phyloP scores from a whole-genome alignment of 225 moss, liverwort and hornwort species.

The Sphagnum contortum region DNA sequence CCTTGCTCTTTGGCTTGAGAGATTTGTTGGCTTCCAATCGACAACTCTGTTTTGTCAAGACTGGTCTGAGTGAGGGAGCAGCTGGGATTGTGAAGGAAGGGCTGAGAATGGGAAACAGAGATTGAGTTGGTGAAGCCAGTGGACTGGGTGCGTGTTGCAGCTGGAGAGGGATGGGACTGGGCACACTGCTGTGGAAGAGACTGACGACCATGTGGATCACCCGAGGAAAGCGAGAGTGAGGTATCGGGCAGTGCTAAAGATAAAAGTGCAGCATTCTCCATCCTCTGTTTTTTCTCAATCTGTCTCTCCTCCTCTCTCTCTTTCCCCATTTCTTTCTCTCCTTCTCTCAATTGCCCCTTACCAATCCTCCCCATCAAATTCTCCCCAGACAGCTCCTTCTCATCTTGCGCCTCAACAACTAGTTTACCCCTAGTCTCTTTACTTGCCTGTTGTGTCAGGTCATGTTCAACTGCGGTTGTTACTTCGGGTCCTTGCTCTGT shows the following conservation, averaged over 20 bases:
- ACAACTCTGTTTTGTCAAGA: conserved; percentile 77
- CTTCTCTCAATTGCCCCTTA: conserved; percentile 45
- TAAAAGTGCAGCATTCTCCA: conserved; percentile 71
- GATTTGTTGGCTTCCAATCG: conserved; percentile 80
- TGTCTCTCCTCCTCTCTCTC: conserved; percentile 58
- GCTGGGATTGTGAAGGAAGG: conserved; percentile 86
- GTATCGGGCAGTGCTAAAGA: conserved; percentile 89
- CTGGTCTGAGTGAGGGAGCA: conserved; percentile 88
- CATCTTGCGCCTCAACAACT: conserved; percentile 8
- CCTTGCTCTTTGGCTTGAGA: conserved; percentile 61
- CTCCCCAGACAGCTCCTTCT: conserved; percentile 11
- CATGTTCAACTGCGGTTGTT: conserved; percentile 28
- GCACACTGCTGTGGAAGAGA: conserved; percentile 50
- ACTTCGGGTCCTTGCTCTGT: conserved; percentile 16
- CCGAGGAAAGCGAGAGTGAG: conserved; percentile 81
- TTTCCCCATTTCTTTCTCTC: conserved; percentile 25
- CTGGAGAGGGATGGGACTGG: conserved; percentile 63
- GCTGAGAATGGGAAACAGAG: conserved; percentile 83
- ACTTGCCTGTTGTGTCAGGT: conserved; percentile 23
- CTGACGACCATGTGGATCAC: conserved; percentile 46
- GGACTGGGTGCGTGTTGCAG: conserved; percentile 50
- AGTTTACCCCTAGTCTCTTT: conserved; percentile 30
- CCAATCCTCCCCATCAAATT: conserved; percentile 47
- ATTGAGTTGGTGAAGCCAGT: conserved; percentile 81
- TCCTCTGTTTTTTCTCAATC: conserved; percentile 76